phyloP scores from a whole-genome alignment of 805 yeast species.

The Candida railenensis region DNA sequence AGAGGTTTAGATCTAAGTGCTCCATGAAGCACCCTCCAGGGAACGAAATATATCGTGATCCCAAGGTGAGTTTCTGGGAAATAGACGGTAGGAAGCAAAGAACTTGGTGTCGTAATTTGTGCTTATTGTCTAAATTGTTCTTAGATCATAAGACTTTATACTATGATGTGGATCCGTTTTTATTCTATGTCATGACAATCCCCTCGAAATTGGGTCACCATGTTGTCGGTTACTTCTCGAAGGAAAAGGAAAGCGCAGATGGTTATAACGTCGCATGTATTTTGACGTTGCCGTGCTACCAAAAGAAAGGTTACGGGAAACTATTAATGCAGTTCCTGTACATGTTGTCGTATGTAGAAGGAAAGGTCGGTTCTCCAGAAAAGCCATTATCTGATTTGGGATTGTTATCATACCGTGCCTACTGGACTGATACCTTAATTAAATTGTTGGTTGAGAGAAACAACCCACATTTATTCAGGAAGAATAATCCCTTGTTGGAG shows the following conservation, averaged over 20 bases:
- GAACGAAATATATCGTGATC: slow-evolving; percentile 93
- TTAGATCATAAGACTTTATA: slow-evolving; percentile 94
- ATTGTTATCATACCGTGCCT: slow-evolving; percentile 87
- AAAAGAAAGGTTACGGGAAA: slow-evolving; percentile 91
- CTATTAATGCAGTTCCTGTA: slow-evolving; percentile 90
- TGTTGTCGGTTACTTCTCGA: slow-evolving; percentile 93
- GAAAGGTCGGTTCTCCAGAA: slow-evolving; percentile 94
- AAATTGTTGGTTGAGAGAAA: slow-evolving; percentile 64
- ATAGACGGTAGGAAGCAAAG: slow-evolving; percentile 96
- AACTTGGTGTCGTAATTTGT: slow-evolving; percentile 95
- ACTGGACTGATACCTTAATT: slow-evolving; percentile 90
- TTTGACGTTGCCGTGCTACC: slow-evolving; percentile 92
- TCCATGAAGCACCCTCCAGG: slow-evolving; percentile 97
- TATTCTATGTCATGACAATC: slow-evolving; percentile 93
- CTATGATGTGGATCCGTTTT: slow-evolving; percentile 96
- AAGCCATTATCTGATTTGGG: slow-evolving; percentile 96
- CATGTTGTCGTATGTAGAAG: slow-evolving; percentile 82
- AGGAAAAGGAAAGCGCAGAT: slow-evolving; percentile 95
- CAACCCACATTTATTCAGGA: slow-evolving; percentile 35
- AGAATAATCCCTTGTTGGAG: slow-evolving; percentile 35
- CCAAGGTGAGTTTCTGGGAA: slow-evolving; percentile 90
- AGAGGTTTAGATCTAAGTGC: slow-evolving; percentile 84
- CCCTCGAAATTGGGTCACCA: slow-evolving; percentile 92
- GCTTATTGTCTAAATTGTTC: slow-evolving; percentile 85
- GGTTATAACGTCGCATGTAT: slow-evolving; percentile 97